phyloP scores from a whole-genome alignment of 441 rosid species.

The Brassica hybrid region DNA sequence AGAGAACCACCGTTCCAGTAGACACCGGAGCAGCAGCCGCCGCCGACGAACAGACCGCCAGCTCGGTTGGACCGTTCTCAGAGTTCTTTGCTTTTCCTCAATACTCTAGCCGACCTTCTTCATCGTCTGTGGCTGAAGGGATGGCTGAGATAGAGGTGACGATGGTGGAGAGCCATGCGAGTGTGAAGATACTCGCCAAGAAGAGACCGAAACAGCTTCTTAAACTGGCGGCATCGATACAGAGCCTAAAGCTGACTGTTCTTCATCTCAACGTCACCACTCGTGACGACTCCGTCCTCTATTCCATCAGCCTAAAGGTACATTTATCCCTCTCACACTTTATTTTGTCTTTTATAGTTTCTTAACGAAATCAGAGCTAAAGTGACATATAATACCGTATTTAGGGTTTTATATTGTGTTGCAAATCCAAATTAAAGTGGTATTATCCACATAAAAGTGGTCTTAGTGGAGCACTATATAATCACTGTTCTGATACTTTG shows the following conservation, averaged over 20 bases:
- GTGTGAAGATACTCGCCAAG: constrained; percentile 59
- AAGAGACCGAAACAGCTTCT: constrained; percentile 64
- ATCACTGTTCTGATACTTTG: constrained; percentile 16
- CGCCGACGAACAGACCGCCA: background rate
- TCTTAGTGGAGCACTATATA: background rate
- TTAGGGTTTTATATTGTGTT: constrained; percentile 22
- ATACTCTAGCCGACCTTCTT: constrained; percentile 47
- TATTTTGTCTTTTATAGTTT: background rate
- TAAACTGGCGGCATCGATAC: constrained; percentile 58
- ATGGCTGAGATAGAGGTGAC: constrained; percentile 72
- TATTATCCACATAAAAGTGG: constrained; percentile 1
- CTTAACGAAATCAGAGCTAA: constrained; percentile 3
- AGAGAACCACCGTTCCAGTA: constrained; percentile 39
- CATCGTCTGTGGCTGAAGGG: constrained; percentile 58
- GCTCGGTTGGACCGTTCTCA: constrained; percentile 45
- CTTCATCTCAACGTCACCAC: constrained; percentile 75
- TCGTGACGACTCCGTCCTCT: constrained; percentile 50
- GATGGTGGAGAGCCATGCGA: constrained; percentile 73
- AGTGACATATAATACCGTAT: constrained; percentile 6
- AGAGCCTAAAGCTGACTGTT: constrained; percentile 52
- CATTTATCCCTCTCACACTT: background rate
- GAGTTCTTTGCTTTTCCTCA: constrained; percentile 71
- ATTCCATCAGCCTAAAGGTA: constrained; percentile 67
- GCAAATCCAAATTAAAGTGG: constrained; percentile 2
- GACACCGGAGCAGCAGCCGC: constrained; percentile 19